Percentiles rank a stretch among this genome's conserved stretches.
These are phyloP conservation scores for Meira nashicola DNA, from an alignment of 1,284 basidiomycete species.

Conservation along the genomic window DNA sequence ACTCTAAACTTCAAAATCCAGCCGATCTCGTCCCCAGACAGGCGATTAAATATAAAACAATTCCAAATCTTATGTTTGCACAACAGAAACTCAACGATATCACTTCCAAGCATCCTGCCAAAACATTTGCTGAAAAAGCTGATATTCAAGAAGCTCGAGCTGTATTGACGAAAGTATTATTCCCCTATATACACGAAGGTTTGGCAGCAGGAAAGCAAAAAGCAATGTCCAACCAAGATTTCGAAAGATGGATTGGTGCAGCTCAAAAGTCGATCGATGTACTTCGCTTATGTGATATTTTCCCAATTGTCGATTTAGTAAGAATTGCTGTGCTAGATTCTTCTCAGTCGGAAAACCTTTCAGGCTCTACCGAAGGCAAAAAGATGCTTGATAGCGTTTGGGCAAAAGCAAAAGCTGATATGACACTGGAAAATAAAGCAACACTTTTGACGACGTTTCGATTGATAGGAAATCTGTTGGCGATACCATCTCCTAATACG, in stretches of 20 bases:
- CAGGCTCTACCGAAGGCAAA: neutral
- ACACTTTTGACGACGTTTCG: neutral
- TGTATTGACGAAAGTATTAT: constrained; percentile 57
- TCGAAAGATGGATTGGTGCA: neutral
- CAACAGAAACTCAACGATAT: constrained; percentile 64
- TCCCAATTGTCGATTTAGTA: neutral
- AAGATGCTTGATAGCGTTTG: neutral
- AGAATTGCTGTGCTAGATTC: neutral
- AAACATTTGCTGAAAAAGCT: constrained; percentile 30
- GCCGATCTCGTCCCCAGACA: constrained; percentile 57
- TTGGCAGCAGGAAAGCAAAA: constrained; percentile 32
- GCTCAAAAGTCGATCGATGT: neutral
- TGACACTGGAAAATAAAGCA: neutral
- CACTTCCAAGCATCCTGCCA: constrained; percentile 57
- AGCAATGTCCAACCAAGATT: too few relatives aligned
- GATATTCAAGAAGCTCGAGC: constrained; percentile 45
- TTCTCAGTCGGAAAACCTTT: neutral
- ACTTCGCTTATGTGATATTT: neutral
- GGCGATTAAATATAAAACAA: constrained; percentile 70
- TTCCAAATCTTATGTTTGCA: constrained; percentile 66
- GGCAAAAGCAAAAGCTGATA: neutral
- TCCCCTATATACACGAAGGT: constrained; percentile 24
- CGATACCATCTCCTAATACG: neutral
- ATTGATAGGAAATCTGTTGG: neutral
- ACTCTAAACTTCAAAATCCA: constrained; percentile 61